These are phyloP conservation scores for Hapsidospora chrysogenum DNA, from an alignment of 495 filamentous ascomycete genomes.

Conservation along the genomic window DNA sequence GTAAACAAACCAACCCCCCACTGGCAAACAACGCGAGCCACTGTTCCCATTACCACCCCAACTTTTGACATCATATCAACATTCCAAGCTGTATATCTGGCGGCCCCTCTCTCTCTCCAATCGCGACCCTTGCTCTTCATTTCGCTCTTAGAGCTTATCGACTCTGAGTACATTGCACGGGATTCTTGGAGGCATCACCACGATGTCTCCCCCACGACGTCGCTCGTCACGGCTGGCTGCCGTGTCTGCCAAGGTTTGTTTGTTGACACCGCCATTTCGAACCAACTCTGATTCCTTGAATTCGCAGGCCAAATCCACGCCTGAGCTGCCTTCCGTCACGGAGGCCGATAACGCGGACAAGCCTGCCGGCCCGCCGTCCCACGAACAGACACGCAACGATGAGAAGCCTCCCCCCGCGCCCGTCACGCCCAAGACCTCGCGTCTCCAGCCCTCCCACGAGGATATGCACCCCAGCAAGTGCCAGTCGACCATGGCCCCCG, in stretches of 20 bases:
- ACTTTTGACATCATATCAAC: conserved; percentile 4
- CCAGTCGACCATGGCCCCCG: conserved; percentile 49
- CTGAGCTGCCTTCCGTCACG: conserved; percentile 6
- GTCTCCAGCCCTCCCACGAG: conserved; percentile 38
- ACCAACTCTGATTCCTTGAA: no score
- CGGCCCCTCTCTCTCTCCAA: no score
- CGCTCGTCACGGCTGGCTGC: conserved; percentile 31
- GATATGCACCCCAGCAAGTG: conserved; percentile 71
- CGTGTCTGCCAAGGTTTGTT: no score
- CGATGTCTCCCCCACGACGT: conserved; percentile 22
- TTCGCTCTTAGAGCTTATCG: no score
- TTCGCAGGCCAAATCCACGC: neutral
- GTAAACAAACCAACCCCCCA: conserved; percentile 7
- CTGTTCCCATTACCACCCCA: no score
- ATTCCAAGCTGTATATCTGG: conserved; percentile 1
- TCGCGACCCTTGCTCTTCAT: no score
- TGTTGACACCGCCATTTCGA: no score
- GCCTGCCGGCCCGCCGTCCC: neutral
- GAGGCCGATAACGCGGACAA: conserved; percentile 1
- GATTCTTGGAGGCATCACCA: no score
- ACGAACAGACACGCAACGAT: no score
- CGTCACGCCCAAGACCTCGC: conserved; percentile 22
- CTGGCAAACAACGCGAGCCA: neutral
- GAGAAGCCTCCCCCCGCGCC: no score
- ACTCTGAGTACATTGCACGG: no score